These are phyloP conservation scores for Emiliania huxleyi DNA, from an alignment of 78 protist genomes.

Conservation along the genomic window DNA sequence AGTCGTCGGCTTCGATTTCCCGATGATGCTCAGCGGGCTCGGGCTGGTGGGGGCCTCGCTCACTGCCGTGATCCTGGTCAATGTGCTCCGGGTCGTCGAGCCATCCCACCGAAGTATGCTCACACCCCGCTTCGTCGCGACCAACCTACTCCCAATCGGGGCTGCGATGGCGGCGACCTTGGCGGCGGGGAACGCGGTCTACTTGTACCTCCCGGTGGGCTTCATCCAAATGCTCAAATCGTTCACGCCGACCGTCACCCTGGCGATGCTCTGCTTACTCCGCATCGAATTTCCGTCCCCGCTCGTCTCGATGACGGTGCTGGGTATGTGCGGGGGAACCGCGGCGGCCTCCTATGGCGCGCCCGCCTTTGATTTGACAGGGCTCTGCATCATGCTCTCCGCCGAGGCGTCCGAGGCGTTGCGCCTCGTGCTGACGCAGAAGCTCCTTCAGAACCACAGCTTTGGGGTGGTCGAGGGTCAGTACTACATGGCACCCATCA, in stretches of 20 bases:
- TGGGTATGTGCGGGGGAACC: conserved; percentile 5
- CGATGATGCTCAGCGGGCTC: neutral
- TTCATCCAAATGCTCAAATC: conserved; percentile 48
- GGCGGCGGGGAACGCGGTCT: neutral
- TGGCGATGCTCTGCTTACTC: neutral
- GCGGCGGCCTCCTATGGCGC: conserved; percentile 10
- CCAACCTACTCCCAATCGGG: conserved; percentile 5
- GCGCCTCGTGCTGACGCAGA: conserved; percentile 43
- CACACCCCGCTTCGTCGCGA: neutral
- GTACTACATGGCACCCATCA: conserved; percentile 25
- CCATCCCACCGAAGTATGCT: neutral
- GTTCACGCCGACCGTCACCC: conserved; percentile 10
- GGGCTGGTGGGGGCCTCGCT: neutral
- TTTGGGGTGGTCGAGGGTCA: conserved; percentile 30
- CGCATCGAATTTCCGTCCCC: conserved; percentile 5
- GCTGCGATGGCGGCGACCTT: neutral
- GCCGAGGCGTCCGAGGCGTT: conserved; percentile 19
- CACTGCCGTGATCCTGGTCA: neutral
- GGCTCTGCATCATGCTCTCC: conserved; percentile 3
- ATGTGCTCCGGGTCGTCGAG: neutral
- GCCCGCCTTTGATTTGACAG: neutral
- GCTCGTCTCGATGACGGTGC: neutral
- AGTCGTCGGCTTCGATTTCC: neutral
- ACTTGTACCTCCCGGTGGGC: conserved; percentile 30
- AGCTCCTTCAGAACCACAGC: conserved; percentile 28